Conservation (phyloP, 805 yeast genomes). For the Starmerella khaoyaiensis region DNA sequence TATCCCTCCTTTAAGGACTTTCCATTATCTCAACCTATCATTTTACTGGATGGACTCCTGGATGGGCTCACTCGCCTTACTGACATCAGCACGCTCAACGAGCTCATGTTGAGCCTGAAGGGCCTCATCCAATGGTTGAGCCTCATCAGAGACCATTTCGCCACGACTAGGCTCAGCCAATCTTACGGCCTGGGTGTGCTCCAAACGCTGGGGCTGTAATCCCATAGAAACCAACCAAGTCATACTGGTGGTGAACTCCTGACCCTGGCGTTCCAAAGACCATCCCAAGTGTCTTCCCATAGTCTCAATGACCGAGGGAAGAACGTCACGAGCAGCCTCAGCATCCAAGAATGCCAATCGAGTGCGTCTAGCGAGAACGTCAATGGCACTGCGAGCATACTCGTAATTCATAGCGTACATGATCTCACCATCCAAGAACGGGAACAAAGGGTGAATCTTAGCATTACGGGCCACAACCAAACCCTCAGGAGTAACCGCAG, state of each 20-base stretch:
- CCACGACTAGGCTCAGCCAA: constrained; percentile 9
- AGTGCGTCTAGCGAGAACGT: constrained; percentile 84
- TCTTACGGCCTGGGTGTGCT: constrained; percentile 14
- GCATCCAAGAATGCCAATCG: constrained; percentile 87
- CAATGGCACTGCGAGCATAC: constrained; percentile 76
- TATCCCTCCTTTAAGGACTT: too few species aligned
- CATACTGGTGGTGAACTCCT: constrained; percentile 32
- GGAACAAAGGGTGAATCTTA: constrained; percentile 36
- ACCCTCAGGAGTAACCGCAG: constrained; percentile 27
- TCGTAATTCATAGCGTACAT: constrained; percentile 70
- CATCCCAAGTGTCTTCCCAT: constrained; percentile 73
- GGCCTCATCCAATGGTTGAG: constrained; percentile 2
- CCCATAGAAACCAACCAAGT: constrained; percentile 33
- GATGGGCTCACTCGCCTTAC: too few species aligned
- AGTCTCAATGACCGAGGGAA: constrained; percentile 73
- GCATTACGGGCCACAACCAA: constrained; percentile 36
- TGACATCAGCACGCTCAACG: too few species aligned
- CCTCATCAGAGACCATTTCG: constrained; percentile 2
- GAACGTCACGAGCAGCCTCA: constrained; percentile 62
- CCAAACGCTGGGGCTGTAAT: constrained; percentile 22
- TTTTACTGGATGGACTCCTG: too few species aligned
- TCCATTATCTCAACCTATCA: too few species aligned
- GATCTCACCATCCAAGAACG: constrained; percentile 76
- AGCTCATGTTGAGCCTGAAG: constrained; percentile 1
- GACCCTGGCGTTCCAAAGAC: constrained; percentile 45